Evolutionary conservation across 1,284 basidiomycete genomes (phyloP), one percentile per base, ranked within the genome.

Genomic region (Cystobasidiaceae sp.): DNA sequence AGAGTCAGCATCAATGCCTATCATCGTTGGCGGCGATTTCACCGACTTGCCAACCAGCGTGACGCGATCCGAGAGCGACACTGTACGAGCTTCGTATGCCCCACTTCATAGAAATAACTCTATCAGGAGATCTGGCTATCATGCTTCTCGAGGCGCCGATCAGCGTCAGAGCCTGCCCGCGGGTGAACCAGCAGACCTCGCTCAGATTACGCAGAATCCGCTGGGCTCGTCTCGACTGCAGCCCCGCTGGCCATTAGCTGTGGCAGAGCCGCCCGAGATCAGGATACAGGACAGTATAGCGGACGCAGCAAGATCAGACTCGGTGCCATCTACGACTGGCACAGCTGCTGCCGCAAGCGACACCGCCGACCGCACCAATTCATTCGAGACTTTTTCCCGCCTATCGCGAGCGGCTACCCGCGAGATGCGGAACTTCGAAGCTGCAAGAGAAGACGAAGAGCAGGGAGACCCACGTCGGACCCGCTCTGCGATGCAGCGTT

Each of bases 1-100:
- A n/a, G n/a, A n/a, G n/a, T n/a, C 17, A 46, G 19, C 54, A 15
- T 34, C 50, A 5, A 56, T 56, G 21, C 54, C 54, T 1, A 32
- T 56, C 15, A 56, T 56, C 11, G 21, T 56, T 3, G 54, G 54
- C n/a, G 54, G 54, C 28, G 54, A 56, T 30, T 56, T 56, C 39
- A 43, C 54, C 9, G 27, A 56, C 15, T 37, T 56, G 27, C 54
- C 54, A 1, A 23, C 54, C n/a, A 17, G 25, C 23, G 37, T 34
- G 32, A 4, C 25, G 11, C 39, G 54, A 28, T 21, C 37, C 3
- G 21, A 27, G 37, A 17, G 54, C 17, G 34, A 15, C 23, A 56
- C 54, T n/a, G 37, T 56, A 15, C 21, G 54, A 1, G 27, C 54
- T 15, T 43, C 25, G 25, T 56, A 44, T 30, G 54, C 25, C 17